phyloP scores from a whole-genome alignment of 306 rosid genomes.

The Dalbergia cochinchinensis region DNA sequence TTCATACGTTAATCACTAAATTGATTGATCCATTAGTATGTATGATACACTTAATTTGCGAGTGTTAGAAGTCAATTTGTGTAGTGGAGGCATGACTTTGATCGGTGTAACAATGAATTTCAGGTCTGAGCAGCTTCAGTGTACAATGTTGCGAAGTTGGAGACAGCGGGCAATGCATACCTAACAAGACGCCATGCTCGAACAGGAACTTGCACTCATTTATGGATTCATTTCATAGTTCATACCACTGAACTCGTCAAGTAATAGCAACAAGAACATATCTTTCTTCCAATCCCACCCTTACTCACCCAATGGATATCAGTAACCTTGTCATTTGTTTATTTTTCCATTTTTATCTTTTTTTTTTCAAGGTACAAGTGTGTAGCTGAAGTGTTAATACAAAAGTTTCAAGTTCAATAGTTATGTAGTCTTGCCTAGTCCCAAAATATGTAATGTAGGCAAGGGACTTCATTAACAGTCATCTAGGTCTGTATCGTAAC shows the following conservation, averaged over 20 bases:
- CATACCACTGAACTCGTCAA: constrained; percentile 38
- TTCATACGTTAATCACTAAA: too few relatives aligned
- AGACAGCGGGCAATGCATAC: constrained; percentile 19
- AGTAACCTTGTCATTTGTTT: background rate
- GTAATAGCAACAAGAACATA: constrained; percentile 15
- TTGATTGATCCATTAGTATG: too few relatives aligned
- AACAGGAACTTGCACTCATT: constrained; percentile 8
- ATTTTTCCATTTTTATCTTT: too few relatives aligned
- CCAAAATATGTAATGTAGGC: too few relatives aligned
- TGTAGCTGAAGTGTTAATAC: background rate
- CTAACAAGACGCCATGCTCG: constrained; percentile 26
- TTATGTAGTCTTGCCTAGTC: background rate
- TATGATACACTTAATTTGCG: too few relatives aligned
- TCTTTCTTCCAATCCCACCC: background rate
- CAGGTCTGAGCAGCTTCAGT: constrained; percentile 6
- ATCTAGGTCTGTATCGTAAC: too few relatives aligned
- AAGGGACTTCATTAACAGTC: too few relatives aligned
- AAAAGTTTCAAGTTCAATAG: background rate
- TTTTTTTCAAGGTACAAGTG: too few relatives aligned
- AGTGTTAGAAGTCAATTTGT: too few relatives aligned
- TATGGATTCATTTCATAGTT: constrained; percentile 44
- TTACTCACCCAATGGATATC: constrained; percentile 36
- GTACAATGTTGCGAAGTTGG: constrained; percentile 34
- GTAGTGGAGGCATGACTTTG: too few relatives aligned
- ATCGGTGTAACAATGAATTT: background rate